Conservation (phyloP, 257 asterid genomes). For the Lantana camara region DNA sequence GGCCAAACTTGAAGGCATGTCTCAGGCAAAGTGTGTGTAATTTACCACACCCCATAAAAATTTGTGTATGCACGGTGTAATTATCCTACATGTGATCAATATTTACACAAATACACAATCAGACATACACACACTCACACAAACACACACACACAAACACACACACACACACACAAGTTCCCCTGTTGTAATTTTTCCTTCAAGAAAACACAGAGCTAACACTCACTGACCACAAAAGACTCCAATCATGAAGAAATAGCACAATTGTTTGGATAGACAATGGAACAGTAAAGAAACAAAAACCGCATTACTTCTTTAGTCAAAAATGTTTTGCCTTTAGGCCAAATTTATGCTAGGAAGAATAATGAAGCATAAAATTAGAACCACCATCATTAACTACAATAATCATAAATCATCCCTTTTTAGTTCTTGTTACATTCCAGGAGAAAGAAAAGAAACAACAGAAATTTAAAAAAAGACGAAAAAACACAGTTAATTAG, state of each 20-base stretch:
- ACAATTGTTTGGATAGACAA: background rate
- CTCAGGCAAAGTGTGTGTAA: too few relatives aligned
- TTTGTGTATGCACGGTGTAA: too few relatives aligned
- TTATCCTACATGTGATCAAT: too few relatives aligned
- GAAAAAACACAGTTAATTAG: background rate
- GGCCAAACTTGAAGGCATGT: too few relatives aligned
- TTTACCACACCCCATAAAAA: too few relatives aligned
- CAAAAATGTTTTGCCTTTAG: constrained; percentile 5
- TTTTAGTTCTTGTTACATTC: constrained; percentile 2
- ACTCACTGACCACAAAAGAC: too few relatives aligned
- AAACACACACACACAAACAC: background rate
- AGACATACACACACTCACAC: constrained; percentile 13
- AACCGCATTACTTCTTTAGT: background rate
- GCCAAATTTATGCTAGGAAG: background rate
- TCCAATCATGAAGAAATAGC: too few relatives aligned
- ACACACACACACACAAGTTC: constrained; percentile 6
- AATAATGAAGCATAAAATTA: background rate
- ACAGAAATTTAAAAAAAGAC: background rate
- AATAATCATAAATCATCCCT: background rate
- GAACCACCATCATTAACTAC: background rate
- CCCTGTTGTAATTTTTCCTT: background rate
- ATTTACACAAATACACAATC: too few relatives aligned
- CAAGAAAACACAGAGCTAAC: too few relatives aligned
- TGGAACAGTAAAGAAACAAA: background rate
- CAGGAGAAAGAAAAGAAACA: background rate